Base-by-base conservation (phyloP, 768 basidiomycete genomes). In the Trichaptum fuscoviolaceum region DNA sequence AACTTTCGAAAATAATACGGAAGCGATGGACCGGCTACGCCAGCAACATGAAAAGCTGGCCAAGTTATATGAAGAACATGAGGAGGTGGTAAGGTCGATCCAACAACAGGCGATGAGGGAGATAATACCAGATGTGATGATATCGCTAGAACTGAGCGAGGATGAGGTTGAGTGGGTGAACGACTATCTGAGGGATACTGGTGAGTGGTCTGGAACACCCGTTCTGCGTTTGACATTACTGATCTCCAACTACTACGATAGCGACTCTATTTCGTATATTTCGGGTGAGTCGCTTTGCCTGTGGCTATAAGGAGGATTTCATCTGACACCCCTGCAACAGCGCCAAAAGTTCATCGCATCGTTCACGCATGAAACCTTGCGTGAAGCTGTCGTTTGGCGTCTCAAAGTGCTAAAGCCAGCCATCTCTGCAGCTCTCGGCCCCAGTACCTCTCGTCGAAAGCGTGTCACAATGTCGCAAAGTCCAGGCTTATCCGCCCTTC, bases 401-500 rank as follows among this genome's bases (percentile, higher is more conserved):
- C 42, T 52, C 42, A 52, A 52, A 20, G 42, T 52, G 6, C 42
- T 52, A 52, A 52, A 52, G 42, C 20, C 42, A 20, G 42, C 42
- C 20, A 52, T 52, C 42, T 52, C 42, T 52, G 42, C 42, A 12
- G 42, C 42, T 12, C 5, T 52, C 42, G 42, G 42, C 5, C 42
- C 42, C 42, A 52, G 15, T 12, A 52, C 15, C 42, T 52, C 42
- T 20, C 42, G 20, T 20, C 42, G 42, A 52, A 52, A 52, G 42
- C 42, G 42, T 15, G 42, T 12, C 15, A 52, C 42, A 20, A 52
- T 52, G 42, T 52, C 42, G 42, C 42, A 52, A 20, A 15, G 12
- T 52, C 42, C 42, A 5, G 42, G 42, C 12, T 20, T 52, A 52
- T 52, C 42, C 42, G 42, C 42, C 42, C 42, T 90, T 42, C 81